Evolutionary conservation across 306 rosid species (phyloP), one percentile per base, ranked within the genome.

Genomic region (Oxytropis ochrocephala): DNA sequence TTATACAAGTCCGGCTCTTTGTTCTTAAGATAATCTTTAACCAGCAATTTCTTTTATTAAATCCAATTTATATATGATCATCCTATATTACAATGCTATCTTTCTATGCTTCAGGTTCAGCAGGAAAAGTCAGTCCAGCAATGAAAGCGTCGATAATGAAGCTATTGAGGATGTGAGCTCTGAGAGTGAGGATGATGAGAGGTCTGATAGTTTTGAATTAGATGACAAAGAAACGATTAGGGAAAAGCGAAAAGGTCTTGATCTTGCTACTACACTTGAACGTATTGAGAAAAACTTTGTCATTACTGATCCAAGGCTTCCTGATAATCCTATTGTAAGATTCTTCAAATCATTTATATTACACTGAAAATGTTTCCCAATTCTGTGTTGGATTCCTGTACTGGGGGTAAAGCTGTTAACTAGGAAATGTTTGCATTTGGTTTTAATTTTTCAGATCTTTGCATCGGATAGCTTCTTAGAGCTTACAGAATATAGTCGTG

Each of bases 391-490:
- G 59, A 42, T 58, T 67, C 70, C 30, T 39, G 42, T 9, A 13
- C 39, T 35, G 9, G 11, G 51, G 50, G 29, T 51, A 42, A 60
- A 47, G 46, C 49, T 69, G 43, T 24, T 54, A 42, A 48, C 36
- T 69, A 70, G 42, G 6, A 46, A 24, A 69, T 11, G 56, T 76
- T 35, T 72, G 67, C 30, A 33, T 68, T 73, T 77, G 60, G 11
- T 70, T 60, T 42, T 46, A 1, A 33, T 10, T 56, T 79, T 75
- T 75, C 84, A 94, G 99, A 94, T 94, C 12, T 94, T 94, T 70
- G 99, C 99, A 14, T 94, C 99, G 13, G 99, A 94, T 81, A 94
- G 99, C 80, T 94, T 94, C 86, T 79, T 94, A 51, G 99, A 94
- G 85, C 96, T 94, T 35, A 88, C 99, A 0, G 99, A 94, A 81